A percentile compares a stretch with the other conserved stretches of the same genome.
phyloP scores from a whole-genome alignment of 176 grass and related monocot genomes.

The Oryza officinalis region DNA sequence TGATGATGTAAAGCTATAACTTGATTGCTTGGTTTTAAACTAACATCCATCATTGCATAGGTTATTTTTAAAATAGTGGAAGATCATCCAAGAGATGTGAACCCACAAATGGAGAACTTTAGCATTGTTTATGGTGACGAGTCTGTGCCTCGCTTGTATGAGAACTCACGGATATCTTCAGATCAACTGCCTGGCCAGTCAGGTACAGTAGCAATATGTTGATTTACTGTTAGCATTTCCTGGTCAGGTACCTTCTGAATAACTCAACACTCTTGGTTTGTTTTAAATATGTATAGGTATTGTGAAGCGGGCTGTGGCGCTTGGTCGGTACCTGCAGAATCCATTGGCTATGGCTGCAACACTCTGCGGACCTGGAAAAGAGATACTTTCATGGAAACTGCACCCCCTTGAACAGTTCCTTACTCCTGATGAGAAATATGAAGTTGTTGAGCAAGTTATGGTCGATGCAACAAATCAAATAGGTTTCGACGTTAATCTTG shows the following conservation, averaged over 20 bases:
- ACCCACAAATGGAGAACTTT: conserved; percentile 73
- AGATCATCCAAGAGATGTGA: conserved; percentile 82
- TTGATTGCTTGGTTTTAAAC: conserved; percentile 1
- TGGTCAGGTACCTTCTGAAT: not conserved
- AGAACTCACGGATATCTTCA: conserved; percentile 87
- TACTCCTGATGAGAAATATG: conserved; percentile 89
- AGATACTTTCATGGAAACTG: conserved; percentile 97
- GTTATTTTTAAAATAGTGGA: conserved; percentile 98
- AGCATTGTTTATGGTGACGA: conserved; percentile 84
- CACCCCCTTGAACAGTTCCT: conserved; percentile 84
- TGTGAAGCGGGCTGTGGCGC: conserved; percentile 85
- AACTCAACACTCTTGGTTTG: not conserved
- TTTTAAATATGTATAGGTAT: conserved; percentile 63
- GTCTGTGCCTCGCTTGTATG: conserved; percentile 81
- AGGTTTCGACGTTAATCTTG: conserved; percentile 93
- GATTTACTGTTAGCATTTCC: conserved; percentile 18
- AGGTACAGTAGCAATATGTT: conserved; percentile 49
- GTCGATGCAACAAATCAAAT: conserved; percentile 91
- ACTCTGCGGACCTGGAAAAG: conserved; percentile 89
- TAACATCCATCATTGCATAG: conserved; percentile 43
- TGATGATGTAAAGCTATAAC: not conserved
- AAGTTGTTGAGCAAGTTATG: conserved; percentile 96
- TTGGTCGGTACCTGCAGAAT: conserved; percentile 91
- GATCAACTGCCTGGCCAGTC: conserved; percentile 87
- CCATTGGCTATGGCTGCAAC: conserved; percentile 91